phyloP scores from a whole-genome alignment of 352 stramenopile genomes.

The Phytophthora brassicae region DNA sequence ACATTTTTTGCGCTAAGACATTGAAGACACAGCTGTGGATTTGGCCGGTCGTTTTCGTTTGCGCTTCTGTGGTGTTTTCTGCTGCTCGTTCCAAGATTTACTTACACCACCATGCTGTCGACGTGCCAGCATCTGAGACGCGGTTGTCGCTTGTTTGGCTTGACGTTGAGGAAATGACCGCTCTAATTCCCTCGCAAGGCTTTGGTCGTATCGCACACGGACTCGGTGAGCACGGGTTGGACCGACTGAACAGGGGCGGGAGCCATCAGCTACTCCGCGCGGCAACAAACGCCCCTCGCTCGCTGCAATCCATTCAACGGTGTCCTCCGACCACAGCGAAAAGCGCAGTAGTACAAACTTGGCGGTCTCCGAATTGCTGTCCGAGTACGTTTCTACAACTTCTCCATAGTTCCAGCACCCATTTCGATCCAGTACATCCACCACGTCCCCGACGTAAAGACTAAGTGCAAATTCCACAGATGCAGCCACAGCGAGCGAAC shows the following conservation, averaged over 20 bases:
- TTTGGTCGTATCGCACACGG: slow-evolving; percentile 50
- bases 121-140: slow-evolving; percentile 23
- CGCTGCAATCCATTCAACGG: slow-evolving; percentile 70
- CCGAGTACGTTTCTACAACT: slow-evolving; percentile 59
- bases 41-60: slow-evolving; percentile 38
- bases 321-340: slow-evolving; percentile 56
- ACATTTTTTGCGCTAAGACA: slow-evolving; percentile 13
- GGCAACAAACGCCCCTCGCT: slow-evolving; percentile 74
- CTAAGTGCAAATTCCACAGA: slow-evolving; percentile 72
- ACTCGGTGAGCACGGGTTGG: slow-evolving; percentile 41
- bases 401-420: slow-evolving; percentile 83
- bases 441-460: slow-evolving; percentile 57
- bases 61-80: slow-evolving; percentile 37
- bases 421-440: slow-evolving; percentile 79
- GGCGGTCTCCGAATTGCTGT: slow-evolving; percentile 31
- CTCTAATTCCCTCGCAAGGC: slow-evolving; percentile 51
- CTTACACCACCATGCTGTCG: slow-evolving; percentile 11
- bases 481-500: slow-evolving; percentile 44
- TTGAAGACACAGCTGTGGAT: slow-evolving; percentile 14
- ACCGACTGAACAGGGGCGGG: slow-evolving; percentile 42
- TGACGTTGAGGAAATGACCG: slow-evolving; percentile 51
- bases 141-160: slow-evolving; percentile 27
- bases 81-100: slow-evolving; percentile 19
- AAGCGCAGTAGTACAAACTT: slow-evolving; percentile 75
- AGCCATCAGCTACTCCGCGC: slow-evolving; percentile 58